Evolutionary conservation across 2,329 filamentous ascomycete species (phyloP).

Genomic region (Claviceps purpurea): DNA sequence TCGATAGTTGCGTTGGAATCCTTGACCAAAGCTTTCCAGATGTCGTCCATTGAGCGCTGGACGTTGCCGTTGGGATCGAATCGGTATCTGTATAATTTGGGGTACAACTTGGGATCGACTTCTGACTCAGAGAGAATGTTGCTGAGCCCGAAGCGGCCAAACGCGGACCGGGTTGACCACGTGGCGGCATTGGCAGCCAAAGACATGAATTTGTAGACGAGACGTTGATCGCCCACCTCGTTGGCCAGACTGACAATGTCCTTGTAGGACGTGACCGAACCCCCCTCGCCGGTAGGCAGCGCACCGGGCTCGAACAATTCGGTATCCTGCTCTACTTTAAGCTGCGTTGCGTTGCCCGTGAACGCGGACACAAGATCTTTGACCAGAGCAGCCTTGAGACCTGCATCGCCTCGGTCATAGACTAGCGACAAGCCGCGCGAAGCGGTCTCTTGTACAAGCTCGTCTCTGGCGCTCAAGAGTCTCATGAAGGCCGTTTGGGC

Average conservation of each 20-base stretch:
- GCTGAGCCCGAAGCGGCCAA: constrained; percentile 85
- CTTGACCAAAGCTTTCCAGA: constrained; percentile 93
- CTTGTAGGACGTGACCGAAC: constrained; percentile 87
- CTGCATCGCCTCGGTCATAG: constrained; percentile 79
- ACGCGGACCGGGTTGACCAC: constrained; percentile 93
- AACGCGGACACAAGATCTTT: constrained; percentile 82
- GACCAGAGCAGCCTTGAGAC: constrained; percentile 69
- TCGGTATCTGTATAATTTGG: constrained; percentile 84
- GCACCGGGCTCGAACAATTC: constrained; percentile 88
- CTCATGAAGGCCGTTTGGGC: constrained; percentile 81
- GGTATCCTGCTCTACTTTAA: constrained; percentile 81
- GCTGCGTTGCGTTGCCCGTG: constrained; percentile 58
- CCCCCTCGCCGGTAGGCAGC: constrained; percentile 78
- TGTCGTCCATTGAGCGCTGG: constrained; percentile 89
- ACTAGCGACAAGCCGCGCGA: constrained; percentile 83
- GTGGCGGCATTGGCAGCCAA: constrained; percentile 90
- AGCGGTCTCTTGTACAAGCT: constrained; percentile 90
- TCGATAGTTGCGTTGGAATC: constrained; percentile 67
- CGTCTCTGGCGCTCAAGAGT: constrained; percentile 76
- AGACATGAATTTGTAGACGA: constrained; percentile 99
- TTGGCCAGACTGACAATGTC: constrained; percentile 94
- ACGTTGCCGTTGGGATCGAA: constrained; percentile 94
- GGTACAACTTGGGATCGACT: constrained; percentile 86
- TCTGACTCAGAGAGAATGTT: constrained; percentile 80
- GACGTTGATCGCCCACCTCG: constrained; percentile 85